phyloP scores from a whole-genome alignment of 2,329 filamentous ascomycete species.

The Pseudopyricularia javanii region DNA sequence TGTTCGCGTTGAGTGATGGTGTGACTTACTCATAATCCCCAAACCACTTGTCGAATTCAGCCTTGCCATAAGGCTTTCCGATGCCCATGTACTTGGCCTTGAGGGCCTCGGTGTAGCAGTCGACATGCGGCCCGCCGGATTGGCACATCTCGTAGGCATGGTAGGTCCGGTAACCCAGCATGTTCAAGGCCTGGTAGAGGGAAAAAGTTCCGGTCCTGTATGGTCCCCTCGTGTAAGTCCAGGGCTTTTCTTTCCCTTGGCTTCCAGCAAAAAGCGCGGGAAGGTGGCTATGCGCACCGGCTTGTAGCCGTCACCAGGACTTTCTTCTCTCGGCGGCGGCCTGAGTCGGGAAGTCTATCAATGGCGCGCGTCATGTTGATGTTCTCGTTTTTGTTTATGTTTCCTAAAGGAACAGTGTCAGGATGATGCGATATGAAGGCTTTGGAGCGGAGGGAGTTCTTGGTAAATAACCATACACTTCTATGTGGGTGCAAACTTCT shows the following conservation, averaged over 20 bases:
- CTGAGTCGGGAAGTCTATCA: neutral
- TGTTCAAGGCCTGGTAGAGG: neutral
- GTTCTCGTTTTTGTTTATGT: neutral
- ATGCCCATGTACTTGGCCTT: neutral
- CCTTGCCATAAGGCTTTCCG: neutral
- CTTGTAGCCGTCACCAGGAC: neutral
- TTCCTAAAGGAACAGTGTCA: neutral
- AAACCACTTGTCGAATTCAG: neutral
- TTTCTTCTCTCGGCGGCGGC: neutral
- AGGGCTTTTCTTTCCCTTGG: neutral
- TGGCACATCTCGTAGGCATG: neutral
- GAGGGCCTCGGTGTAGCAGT: neutral
- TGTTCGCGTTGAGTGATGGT: too few relatives aligned
- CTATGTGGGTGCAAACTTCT: neutral
- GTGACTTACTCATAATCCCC: neutral
- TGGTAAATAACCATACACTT: neutral
- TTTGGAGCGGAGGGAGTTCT: neutral
- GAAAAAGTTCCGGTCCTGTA: neutral
- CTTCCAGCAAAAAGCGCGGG: neutral
- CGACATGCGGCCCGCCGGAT: neutral
- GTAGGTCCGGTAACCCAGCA: neutral
- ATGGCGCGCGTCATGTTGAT: neutral
- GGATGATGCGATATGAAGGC: neutral
- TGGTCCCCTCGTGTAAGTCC: neutral
- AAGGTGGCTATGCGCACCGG: neutral